Evolutionary conservation across 2,329 filamentous ascomycete species (phyloP).

Genomic region (Talaromyces amestolkiae): DNA sequence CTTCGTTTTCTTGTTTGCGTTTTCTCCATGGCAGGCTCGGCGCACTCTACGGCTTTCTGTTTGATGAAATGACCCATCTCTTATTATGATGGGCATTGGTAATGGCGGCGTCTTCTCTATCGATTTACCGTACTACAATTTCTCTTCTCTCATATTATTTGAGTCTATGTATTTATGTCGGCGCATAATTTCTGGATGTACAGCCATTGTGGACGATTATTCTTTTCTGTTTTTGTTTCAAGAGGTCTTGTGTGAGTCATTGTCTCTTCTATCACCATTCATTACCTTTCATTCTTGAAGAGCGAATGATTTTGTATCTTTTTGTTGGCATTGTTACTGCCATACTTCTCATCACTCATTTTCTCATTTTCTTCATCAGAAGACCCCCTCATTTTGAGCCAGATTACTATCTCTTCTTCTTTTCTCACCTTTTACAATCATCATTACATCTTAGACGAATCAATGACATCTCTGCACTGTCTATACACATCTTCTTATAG

Average conservation of each 20-base stretch:
- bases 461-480: conserved; percentile 15
- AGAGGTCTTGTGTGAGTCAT: conserved; percentile 9
- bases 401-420: conserved; percentile 3
- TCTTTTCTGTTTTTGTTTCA: conserved; percentile 7
- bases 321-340: conserved; percentile 5
- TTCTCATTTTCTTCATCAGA: not conserved
- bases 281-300: conserved; percentile 10
- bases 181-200: conserved; percentile 16
- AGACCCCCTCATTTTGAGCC: conserved; percentile 13
- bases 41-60: conserved; percentile 3
- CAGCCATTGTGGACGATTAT: conserved; percentile 15
- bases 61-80: conserved; percentile 10
- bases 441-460: conserved; percentile 13
- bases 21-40: conserved; percentile 10
- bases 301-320: conserved; percentile 13
- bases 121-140: not conserved
- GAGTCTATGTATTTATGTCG: conserved; percentile 18
- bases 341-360: conserved; percentile 1
- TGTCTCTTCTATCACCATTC: conserved; percentile 10
- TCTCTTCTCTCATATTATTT: conserved; percentile 14
- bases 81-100: conserved; percentile 14
- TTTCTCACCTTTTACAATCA: not conserved
- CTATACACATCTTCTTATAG: not conserved
- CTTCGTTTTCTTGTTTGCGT: not conserved
- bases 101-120: conserved; percentile 17